These are phyloP conservation scores for Colletotrichum lini DNA, from an alignment of 2,329 filamentous ascomycete species.

Conservation along the genomic window DNA sequence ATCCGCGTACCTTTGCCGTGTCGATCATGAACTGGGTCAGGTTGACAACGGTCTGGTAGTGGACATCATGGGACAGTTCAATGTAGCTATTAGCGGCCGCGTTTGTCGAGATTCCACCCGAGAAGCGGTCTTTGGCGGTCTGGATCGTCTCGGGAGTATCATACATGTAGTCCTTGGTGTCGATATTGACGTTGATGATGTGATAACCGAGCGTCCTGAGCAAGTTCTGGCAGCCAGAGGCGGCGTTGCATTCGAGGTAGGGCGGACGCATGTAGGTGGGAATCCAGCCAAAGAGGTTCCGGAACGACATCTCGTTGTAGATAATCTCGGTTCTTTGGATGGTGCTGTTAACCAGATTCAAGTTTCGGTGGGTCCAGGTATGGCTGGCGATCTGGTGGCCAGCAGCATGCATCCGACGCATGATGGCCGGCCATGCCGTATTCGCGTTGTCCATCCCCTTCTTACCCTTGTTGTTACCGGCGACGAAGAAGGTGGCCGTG, in stretches of 20 bases:
- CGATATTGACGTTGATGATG: slow-evolving; percentile 69
- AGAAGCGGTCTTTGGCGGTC: slow-evolving; percentile 60
- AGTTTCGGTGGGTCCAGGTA: slow-evolving; percentile 56
- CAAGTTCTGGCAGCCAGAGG: slow-evolving; percentile 39
- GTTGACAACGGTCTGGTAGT: slow-evolving; percentile 51
- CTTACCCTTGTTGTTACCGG: slow-evolving; percentile 59
- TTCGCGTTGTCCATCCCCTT: slow-evolving; percentile 56
- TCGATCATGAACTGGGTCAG: slow-evolving; percentile 59
- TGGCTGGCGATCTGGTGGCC: slow-evolving; percentile 63
- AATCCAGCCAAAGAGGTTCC: slow-evolving; percentile 58
- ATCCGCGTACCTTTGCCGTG: slow-evolving; percentile 57
- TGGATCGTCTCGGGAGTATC: slow-evolving; percentile 61
- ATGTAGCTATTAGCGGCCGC: slow-evolving; percentile 56
- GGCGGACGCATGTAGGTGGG: slow-evolving; percentile 62
- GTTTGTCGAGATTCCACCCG: slow-evolving; percentile 50
- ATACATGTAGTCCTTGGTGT: slow-evolving; percentile 75
- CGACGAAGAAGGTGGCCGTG: slow-evolving; percentile 60
- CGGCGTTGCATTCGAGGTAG: slow-evolving; percentile 47
- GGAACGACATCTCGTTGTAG: slow-evolving; percentile 50
- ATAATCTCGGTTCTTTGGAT: slow-evolving; percentile 48
- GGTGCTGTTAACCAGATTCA: slow-evolving; percentile 46
- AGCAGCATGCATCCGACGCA: slow-evolving; percentile 57
- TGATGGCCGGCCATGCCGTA: slow-evolving; percentile 53
- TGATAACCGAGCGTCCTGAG: slow-evolving; percentile 66
- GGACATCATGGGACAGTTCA: slow-evolving; percentile 60